Evolutionary conservation across 2,329 filamentous ascomycete species (phyloP).

Genomic region (Colletotrichum simmondsii): DNA sequence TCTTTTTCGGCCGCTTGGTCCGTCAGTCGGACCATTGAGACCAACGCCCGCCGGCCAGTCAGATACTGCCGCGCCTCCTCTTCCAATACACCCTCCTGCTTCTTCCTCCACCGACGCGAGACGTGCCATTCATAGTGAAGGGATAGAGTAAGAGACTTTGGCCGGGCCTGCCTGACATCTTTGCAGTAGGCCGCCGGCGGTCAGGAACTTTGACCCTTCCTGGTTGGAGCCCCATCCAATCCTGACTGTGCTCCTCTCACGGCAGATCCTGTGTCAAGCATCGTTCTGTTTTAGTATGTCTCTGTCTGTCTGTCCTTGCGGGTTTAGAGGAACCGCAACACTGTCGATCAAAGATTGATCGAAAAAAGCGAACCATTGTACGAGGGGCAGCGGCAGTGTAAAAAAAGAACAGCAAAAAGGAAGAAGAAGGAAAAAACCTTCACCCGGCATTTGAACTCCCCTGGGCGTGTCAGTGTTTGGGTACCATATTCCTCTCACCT

Average conservation of each 20-base stretch:
- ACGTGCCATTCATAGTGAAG: background rate
- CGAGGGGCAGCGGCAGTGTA: conserved; percentile 11
- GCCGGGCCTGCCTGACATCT: background rate
- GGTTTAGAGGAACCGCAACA: background rate
- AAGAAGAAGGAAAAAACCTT: background rate
- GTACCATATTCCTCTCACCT: background rate
- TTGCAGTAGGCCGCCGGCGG: conserved; percentile 3
- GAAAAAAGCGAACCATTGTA: background rate
- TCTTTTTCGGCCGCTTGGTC: conserved; percentile 2
- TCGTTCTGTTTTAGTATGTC: background rate
- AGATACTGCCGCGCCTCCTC: conserved; percentile 5
- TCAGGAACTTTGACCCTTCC: conserved; percentile 3
- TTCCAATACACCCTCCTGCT: conserved; percentile 6
- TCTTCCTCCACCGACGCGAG: conserved; percentile 11
- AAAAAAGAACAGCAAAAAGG: conserved; percentile 1
- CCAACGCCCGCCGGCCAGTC: conserved; percentile 19
- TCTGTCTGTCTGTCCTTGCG: background rate
- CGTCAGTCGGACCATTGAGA: background rate
- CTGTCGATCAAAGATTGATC: background rate
- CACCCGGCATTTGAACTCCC: background rate
- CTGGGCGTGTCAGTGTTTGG: background rate
- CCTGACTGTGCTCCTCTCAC: background rate
- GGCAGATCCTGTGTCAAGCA: background rate
- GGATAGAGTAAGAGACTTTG: background rate
- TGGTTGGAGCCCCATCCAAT: background rate